phyloP scores from a whole-genome alignment of 257 asterid species.

The Solanum chiquidenum region DNA sequence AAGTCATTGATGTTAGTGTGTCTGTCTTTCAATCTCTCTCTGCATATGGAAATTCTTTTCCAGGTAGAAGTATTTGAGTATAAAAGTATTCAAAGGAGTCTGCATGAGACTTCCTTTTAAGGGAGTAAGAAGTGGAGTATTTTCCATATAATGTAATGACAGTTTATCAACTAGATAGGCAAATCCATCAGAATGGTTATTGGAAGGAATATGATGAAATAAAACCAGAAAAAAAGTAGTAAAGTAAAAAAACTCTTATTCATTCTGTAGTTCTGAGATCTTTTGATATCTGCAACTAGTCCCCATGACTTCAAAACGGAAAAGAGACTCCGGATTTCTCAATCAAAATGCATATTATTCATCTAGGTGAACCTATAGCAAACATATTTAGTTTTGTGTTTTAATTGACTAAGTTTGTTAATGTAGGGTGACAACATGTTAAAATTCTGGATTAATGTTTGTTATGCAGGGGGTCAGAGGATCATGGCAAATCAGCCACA shows the following conservation, averaged over 20 bases:
- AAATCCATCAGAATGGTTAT: not conserved
- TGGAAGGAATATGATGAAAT: not conserved
- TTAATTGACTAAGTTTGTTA: not conserved
- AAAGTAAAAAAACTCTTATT: not conserved
- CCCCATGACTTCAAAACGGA: not conserved
- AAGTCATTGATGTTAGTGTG: not conserved
- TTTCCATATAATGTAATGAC: not conserved
- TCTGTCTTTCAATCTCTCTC: not conserved
- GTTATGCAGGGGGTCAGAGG: constrained; percentile 38
- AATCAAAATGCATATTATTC: not conserved
- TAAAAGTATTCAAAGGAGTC: not conserved
- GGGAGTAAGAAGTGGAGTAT: not conserved
- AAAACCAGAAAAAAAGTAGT: not conserved
- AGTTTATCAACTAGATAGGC: not conserved
- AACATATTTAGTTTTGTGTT: not conserved
- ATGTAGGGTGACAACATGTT: not conserved
- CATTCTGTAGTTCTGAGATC: not conserved
- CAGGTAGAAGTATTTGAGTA: not conserved
- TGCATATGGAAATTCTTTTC: not conserved
- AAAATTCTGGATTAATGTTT: not conserved
- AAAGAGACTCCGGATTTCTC: not conserved
- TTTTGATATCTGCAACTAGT: not conserved
- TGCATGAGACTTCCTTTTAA: not conserved
- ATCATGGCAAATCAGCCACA: constrained; percentile 43
- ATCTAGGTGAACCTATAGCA: not conserved